Percentiles rank a stretch among this genome's conserved stretches.
phyloP scores from a whole-genome alignment of 306 rosid species.

The Glycine tomentella region DNA sequence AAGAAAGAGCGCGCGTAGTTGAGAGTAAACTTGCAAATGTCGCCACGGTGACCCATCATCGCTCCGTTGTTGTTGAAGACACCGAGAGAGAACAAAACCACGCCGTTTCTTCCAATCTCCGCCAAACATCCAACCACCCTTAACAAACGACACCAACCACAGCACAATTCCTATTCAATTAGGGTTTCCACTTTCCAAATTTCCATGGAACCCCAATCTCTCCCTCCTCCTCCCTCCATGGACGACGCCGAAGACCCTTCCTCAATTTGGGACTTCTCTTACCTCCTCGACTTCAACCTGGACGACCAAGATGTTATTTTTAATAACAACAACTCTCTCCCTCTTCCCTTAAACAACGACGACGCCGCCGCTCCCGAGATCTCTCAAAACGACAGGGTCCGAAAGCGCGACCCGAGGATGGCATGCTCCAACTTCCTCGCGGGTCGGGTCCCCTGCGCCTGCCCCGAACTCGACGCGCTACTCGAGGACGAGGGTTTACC shows the following conservation, averaged over 20 bases:
- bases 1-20: too few relatives aligned
- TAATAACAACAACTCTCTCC: not conserved
- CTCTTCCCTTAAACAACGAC: not conserved
- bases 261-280: slow-evolving; percentile 49
- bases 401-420: slow-evolving; percentile 94
- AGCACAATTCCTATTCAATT: not conserved
- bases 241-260: slow-evolving; percentile 45
- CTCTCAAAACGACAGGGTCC: slow-evolving; percentile 45
- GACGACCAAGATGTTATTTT: slow-evolving; percentile 26
- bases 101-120: too few relatives aligned
- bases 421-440: slow-evolving; percentile 84
- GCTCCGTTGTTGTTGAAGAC: too few relatives aligned
- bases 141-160: too few relatives aligned
- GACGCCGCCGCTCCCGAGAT: not conserved
- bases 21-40: too few relatives aligned
- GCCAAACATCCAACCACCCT: too few relatives aligned
- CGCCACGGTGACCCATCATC: too few relatives aligned
- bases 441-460: slow-evolving; percentile 91
- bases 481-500: slow-evolving; percentile 69
- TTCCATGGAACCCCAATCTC: slow-evolving; percentile 42
- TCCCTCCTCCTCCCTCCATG: slow-evolving; percentile 9
- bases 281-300: slow-evolving; percentile 48
- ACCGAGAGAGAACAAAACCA: too few relatives aligned
- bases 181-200: not conserved
- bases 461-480: slow-evolving; percentile 85